These are phyloP conservation scores for Candolleomyces aberdarensis DNA, from an alignment of 768 basidiomycete species.

Conservation along the genomic window DNA sequence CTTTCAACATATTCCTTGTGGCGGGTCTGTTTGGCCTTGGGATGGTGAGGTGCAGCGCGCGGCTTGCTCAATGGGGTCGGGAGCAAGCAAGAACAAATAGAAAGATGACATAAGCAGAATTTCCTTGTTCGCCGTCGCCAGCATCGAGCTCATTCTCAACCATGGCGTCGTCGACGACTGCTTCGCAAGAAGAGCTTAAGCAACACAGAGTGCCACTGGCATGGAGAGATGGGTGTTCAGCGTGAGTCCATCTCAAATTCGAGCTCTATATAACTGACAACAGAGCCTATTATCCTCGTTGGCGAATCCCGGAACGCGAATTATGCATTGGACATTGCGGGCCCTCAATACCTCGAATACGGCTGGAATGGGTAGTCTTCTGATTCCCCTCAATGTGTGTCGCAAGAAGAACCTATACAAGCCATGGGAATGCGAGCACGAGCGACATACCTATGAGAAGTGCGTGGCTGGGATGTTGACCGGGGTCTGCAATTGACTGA, in stretches of 20 bases:
- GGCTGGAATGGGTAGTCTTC: constrained; percentile 47
- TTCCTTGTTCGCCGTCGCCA: not conserved
- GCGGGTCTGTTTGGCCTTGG: too few species aligned
- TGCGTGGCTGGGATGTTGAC: constrained; percentile 30
- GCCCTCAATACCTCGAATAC: not conserved
- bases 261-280: constrained; percentile 1
- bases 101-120: constrained; percentile 4
- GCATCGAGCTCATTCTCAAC: constrained; percentile 3
- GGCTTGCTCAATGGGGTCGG: not conserved
- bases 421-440: constrained; percentile 93
- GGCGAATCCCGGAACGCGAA: constrained; percentile 5
- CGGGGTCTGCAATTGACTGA: not conserved
- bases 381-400: constrained; percentile 87
- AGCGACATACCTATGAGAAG: constrained; percentile 86
- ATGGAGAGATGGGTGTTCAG: constrained; percentile 90
- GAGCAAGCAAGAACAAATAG: not conserved
- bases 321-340: not conserved
- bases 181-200: constrained; percentile 83
- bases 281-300: not conserved
- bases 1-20: too few species aligned
- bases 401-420: constrained; percentile 73
- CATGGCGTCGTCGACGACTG: constrained; percentile 75
- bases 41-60: too few species aligned
- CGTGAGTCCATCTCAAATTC: constrained; percentile 51
- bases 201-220: constrained; percentile 68